Evolutionary conservation across 202 grass and related monocot genomes (phyloP).

Genomic region (Brachypodium distachyon): DNA sequence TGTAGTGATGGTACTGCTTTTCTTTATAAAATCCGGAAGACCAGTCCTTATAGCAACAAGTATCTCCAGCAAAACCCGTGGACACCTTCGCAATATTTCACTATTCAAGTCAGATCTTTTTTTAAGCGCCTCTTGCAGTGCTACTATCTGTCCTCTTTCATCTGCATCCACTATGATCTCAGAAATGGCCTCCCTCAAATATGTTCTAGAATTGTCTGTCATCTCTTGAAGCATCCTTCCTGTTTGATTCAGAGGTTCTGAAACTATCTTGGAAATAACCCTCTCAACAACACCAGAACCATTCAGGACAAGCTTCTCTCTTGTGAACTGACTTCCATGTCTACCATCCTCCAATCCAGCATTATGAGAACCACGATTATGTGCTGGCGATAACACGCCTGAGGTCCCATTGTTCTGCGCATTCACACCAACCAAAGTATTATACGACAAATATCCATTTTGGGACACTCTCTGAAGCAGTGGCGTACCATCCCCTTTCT

Average conservation of each 20-base stretch:
- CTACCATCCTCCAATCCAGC: conserved; percentile 41
- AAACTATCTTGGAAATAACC: conserved; percentile 74
- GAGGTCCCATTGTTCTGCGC: conserved; percentile 22
- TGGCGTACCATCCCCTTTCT: conserved; percentile 27
- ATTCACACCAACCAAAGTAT: conserved; percentile 29
- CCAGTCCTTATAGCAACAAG: conserved; percentile 75
- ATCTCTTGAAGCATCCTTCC: conserved; percentile 98
- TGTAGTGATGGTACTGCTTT: conserved; percentile 33
- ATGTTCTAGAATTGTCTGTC: conserved; percentile 75
- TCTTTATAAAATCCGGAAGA: conserved; percentile 61
- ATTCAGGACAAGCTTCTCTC: conserved; percentile 53
- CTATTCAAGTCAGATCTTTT: conserved; percentile 65
- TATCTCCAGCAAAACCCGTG: conserved; percentile 69
- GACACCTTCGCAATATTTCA: conserved; percentile 53
- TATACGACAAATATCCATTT: conserved; percentile 47
- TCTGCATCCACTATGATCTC: conserved; percentile 63
- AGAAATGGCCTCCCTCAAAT: conserved; percentile 82
- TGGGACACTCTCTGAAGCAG: conserved; percentile 41
- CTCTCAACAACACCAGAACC: conserved; percentile 72
- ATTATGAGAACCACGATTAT: conserved; percentile 41
- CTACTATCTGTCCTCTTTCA: conserved; percentile 53
- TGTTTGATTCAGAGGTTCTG: conserved; percentile 74
- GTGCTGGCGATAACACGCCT: conserved; percentile 15
- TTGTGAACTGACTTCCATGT: conserved; percentile 48
- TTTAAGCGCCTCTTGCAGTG: conserved; percentile 63